phyloP scores from a whole-genome alignment of 306 rosid genomes.

The Cajanus cajan region DNA sequence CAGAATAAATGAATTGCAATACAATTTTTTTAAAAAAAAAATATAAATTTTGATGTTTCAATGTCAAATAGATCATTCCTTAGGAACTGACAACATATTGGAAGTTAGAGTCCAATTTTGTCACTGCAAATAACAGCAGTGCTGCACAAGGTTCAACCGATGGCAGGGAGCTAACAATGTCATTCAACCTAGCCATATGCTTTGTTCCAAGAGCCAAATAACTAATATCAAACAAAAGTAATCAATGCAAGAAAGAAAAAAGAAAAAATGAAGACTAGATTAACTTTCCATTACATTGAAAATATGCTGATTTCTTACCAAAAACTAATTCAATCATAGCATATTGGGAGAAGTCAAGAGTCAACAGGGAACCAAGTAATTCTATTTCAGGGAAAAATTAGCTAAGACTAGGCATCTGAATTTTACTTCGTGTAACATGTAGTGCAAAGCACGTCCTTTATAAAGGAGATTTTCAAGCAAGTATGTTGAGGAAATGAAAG shows the following conservation, averaged over 20 bases:
- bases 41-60: not conserved
- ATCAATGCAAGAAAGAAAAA: no score
- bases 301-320: not conserved
- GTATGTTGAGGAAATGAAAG: not conserved
- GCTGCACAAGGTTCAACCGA: constrained; percentile 96
- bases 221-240: constrained; percentile 41
- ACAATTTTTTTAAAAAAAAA: not conserved
- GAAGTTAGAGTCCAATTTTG: constrained; percentile 98
- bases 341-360: not conserved
- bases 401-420: not conserved
- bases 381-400: not conserved
- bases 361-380: not conserved
- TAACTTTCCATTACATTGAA: not conserved
- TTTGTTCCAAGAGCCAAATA: constrained; percentile 99
- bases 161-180: constrained; percentile 91
- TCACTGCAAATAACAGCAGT: constrained; percentile 98
- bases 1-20: not conserved
- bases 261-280: not conserved
- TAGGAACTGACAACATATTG: constrained; percentile 93
- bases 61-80: no score
- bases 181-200: constrained; percentile 96
- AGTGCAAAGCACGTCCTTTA: not conserved
- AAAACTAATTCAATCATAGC: not conserved
- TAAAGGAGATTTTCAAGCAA: not conserved
- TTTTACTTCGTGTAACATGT: not conserved